These are phyloP conservation scores for Colletotrichum paranaense DNA, from an alignment of 2,329 filamentous ascomycete species.

Conservation along the genomic window DNA sequence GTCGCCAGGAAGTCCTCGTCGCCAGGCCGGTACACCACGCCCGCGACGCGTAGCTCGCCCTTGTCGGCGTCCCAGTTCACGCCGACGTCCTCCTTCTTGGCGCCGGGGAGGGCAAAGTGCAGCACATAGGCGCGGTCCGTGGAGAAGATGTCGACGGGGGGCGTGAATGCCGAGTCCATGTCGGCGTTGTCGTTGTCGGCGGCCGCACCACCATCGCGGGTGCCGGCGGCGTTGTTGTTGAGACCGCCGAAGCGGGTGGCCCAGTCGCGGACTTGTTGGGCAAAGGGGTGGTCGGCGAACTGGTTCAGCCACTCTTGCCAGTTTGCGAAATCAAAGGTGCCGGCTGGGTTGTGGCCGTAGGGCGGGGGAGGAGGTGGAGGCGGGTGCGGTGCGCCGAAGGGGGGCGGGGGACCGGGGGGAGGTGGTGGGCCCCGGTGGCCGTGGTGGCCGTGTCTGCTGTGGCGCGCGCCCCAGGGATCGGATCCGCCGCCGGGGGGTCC, in stretches of 20 bases:
- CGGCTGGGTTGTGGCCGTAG: slow-evolving; percentile 38
- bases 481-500: slow-evolving; percentile 20
- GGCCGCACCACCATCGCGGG: slow-evolving; percentile 26
- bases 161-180: slow-evolving; percentile 61
- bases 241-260: slow-evolving; percentile 35
- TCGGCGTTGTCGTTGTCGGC: slow-evolving; percentile 37
- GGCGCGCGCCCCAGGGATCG: slow-evolving; percentile 12
- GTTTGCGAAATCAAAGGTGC: slow-evolving; percentile 50
- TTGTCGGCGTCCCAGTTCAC: slow-evolving; percentile 81
- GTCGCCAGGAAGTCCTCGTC: slow-evolving; percentile 76
- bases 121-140: slow-evolving; percentile 73
- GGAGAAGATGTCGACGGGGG: slow-evolving; percentile 82
- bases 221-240: slow-evolving; percentile 18
- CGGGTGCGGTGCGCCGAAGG: slow-evolving; percentile 39
- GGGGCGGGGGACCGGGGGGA: slow-evolving; percentile 40
- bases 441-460: slow-evolving; percentile 24
- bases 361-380: slow-evolving; percentile 36
- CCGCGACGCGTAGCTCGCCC: slow-evolving; percentile 73
- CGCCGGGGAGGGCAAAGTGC: slow-evolving; percentile 82
- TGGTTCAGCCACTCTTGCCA: slow-evolving; percentile 47
- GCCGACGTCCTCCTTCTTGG: slow-evolving; percentile 81
- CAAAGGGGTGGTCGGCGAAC: slow-evolving; percentile 54
- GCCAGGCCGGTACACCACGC: slow-evolving; percentile 78
- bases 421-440: slow-evolving; percentile 35
- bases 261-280: slow-evolving; percentile 54